These are phyloP conservation scores for Metschnikowia cerradonensis DNA, from an alignment of 805 yeast genomes.

Conservation along the genomic window DNA sequence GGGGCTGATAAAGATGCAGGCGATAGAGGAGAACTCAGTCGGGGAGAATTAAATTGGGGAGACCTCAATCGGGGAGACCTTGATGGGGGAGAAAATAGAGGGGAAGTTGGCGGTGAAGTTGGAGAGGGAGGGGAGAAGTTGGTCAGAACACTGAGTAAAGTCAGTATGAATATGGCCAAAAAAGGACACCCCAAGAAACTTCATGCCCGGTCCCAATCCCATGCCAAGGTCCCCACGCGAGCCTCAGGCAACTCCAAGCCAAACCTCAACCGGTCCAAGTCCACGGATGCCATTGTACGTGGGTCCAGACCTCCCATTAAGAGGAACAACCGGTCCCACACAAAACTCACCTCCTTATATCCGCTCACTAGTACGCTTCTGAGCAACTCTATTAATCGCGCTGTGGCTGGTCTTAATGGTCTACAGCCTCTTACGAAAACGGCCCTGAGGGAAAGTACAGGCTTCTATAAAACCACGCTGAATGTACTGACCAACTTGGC, in stretches of 20 bases:
- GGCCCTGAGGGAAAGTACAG: constrained; percentile 13
- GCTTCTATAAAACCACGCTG: constrained; percentile 14
- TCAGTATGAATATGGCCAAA: background rate
- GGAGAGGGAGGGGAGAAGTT: background rate
- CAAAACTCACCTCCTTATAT: constrained; percentile 24
- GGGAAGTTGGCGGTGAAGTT: too few relatives aligned
- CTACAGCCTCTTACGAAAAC: constrained; percentile 19
- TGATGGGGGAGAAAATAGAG: too few relatives aligned
- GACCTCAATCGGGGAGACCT: too few relatives aligned
- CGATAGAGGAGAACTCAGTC: too few relatives aligned
- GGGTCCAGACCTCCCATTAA: constrained; percentile 22
- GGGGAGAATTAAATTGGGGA: too few relatives aligned
- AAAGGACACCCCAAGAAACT: constrained; percentile 6
- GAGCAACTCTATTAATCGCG: constrained; percentile 11
- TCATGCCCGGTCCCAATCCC: constrained; percentile 16
- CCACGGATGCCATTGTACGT: constrained; percentile 36
- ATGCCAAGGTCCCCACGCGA: constrained; percentile 11
- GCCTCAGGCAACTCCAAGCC: constrained; percentile 20
- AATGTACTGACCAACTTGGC: constrained; percentile 7
- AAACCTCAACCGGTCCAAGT: constrained; percentile 34
- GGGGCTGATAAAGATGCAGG: too few relatives aligned
- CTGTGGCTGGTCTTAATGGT: constrained; percentile 2
- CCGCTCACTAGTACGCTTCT: constrained; percentile 19
- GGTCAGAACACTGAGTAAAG: background rate
- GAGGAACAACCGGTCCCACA: constrained; percentile 34